A percentile compares a stretch with the other conserved stretches of the same genome.
Evolutionary conservation across 2,329 filamentous ascomycete species (phyloP).

Genomic region (Leptodontidium sp.): DNA sequence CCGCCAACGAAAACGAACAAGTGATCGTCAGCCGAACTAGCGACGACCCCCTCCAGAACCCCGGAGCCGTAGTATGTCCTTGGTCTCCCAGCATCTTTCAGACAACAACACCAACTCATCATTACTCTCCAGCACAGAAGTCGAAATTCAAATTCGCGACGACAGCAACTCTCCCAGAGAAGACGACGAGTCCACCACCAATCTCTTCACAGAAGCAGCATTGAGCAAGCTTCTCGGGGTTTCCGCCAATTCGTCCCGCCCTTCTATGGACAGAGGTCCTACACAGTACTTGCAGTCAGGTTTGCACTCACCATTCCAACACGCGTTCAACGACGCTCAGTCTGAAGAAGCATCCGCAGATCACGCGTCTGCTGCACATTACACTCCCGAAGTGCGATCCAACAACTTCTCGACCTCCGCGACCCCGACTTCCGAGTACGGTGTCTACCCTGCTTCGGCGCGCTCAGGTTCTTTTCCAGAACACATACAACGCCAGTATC

Average conservation of each 20-base stretch:
- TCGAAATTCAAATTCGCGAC: conserved; percentile 16
- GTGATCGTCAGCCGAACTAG: conserved; percentile 22
- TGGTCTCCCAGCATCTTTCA: conserved; percentile 44
- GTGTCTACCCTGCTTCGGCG: conserved; percentile 76
- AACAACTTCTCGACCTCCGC: conserved; percentile 66
- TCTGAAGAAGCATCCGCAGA: conserved; percentile 90
- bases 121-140: conserved; percentile 36
- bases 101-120: conserved; percentile 37
- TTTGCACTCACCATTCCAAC: conserved; percentile 79
- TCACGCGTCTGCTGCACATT: conserved; percentile 92
- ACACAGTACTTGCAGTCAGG: conserved; percentile 86
- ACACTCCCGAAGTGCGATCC: conserved; percentile 80
- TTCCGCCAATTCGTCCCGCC: conserved; percentile 43
- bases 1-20: background rate
- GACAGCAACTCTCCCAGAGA: conserved; percentile 28
- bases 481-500: conserved; percentile 86
- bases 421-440: conserved; percentile 90
- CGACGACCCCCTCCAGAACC: conserved; percentile 32
- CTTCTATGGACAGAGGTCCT: conserved; percentile 67
- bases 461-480: conserved; percentile 87
- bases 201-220: conserved; percentile 39
- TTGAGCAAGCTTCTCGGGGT: conserved; percentile 45
- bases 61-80: conserved; percentile 47
- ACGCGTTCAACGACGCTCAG: conserved; percentile 71
- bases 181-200: conserved; percentile 22